phyloP scores from a whole-genome alignment of 2,329 filamentous ascomycete genomes.

The Cercospora zeina region DNA sequence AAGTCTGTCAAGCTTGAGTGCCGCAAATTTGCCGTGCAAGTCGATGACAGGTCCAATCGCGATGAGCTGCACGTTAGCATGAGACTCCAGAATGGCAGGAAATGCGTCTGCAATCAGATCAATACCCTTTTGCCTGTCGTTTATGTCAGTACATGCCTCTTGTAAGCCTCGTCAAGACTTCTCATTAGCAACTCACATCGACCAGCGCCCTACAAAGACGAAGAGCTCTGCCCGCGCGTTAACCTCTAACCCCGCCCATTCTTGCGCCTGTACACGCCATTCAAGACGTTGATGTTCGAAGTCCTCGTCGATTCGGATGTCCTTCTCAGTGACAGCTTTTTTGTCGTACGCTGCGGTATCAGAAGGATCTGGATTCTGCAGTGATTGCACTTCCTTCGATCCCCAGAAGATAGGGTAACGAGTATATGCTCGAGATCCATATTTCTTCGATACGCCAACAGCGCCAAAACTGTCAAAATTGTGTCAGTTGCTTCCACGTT shows the following conservation, averaged over 20 bases:
- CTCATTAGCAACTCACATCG: constrained; percentile 45
- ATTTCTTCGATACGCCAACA: constrained; percentile 67
- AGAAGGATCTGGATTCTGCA: constrained; percentile 65
- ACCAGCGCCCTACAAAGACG: constrained; percentile 68
- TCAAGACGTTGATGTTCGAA: constrained; percentile 56
- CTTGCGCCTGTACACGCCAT: constrained; percentile 61
- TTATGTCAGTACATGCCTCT: neutral
- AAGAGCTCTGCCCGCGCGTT: constrained; percentile 62
- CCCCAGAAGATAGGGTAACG: constrained; percentile 69
- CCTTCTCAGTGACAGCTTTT: constrained; percentile 50
- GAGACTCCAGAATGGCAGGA: constrained; percentile 59
- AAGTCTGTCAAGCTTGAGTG: constrained; percentile 61
- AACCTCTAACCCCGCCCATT: constrained; percentile 63
- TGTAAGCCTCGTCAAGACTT: neutral
- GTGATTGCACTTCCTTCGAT: constrained; percentile 59
- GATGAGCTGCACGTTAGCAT: constrained; percentile 61
- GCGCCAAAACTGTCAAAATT: constrained; percentile 53
- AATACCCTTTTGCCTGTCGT: constrained; percentile 58
- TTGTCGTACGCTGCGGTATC: constrained; percentile 61
- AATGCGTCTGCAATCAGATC: constrained; percentile 68
- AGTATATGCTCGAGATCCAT: constrained; percentile 63
- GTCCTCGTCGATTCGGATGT: constrained; percentile 54
- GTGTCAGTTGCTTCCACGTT: neutral
- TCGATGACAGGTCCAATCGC: constrained; percentile 65
- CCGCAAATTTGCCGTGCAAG: constrained; percentile 66